Percentiles rank a stretch among this genome's conserved stretches.
phyloP scores from a whole-genome alignment of 257 asterid genomes.

The Penstemon newberryi region DNA sequence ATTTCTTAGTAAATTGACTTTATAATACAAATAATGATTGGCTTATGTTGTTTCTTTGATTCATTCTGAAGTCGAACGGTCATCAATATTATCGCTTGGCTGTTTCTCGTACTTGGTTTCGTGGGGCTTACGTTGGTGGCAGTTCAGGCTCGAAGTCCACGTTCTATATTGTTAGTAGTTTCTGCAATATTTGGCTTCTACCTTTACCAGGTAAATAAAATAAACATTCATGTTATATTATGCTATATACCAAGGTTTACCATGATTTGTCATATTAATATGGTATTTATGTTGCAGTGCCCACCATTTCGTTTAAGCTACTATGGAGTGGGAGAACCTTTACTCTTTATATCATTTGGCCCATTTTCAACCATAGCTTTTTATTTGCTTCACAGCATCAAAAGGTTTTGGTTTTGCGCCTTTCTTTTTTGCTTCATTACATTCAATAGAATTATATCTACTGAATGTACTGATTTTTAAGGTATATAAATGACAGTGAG shows the following conservation, averaged over 20 bases:
- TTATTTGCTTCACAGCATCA: conserved; percentile 43
- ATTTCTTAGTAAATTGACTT: not conserved
- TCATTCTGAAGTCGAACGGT: conserved; percentile 45
- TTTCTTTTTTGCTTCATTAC: not conserved
- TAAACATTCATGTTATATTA: not conserved
- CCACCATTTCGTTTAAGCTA: conserved; percentile 50
- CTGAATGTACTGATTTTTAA: not conserved
- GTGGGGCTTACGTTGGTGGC: conserved; percentile 46
- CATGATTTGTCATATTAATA: too few species aligned
- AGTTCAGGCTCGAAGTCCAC: conserved; percentile 36
- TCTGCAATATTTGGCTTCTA: conserved; percentile 49
- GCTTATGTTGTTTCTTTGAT: conserved; percentile 9
- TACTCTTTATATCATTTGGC: conserved; percentile 29
- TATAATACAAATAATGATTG: not conserved
- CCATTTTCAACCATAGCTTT: conserved; percentile 31
- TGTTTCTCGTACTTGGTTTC: conserved; percentile 46
- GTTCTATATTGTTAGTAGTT: conserved; percentile 43
- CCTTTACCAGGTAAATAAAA: conserved; percentile 51
- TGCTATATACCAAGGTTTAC: not conserved
- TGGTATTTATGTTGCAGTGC: conserved; percentile 38
- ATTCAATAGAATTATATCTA: not conserved
- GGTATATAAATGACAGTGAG: conserved; percentile 32
- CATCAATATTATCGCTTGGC: conserved; percentile 44
- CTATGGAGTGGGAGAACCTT: conserved; percentile 37
- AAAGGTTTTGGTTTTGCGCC: conserved; percentile 25